A percentile compares a stretch with the other conserved stretches of the same genome.
These are phyloP conservation scores for Cucurbita argyrosperma DNA, from an alignment of 306 rosid species.

Conservation along the genomic window DNA sequence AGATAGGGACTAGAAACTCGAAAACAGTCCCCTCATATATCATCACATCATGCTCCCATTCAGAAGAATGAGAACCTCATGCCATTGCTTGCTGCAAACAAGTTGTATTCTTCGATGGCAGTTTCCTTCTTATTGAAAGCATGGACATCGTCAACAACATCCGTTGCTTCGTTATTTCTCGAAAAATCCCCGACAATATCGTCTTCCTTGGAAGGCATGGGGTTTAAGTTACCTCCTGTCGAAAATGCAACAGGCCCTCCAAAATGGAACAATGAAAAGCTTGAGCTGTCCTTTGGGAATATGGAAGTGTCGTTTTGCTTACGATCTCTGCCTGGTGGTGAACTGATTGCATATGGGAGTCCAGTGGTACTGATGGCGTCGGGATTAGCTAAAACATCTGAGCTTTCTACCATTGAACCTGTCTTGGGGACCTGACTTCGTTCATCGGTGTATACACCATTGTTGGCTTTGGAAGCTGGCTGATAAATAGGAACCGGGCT, in stretches of 20 bases:
- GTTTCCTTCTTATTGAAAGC: slow-evolving; percentile 52
- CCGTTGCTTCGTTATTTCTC: slow-evolving; percentile 23
- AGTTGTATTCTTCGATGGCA: slow-evolving; percentile 75
- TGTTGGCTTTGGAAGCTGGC: slow-evolving; percentile 32
- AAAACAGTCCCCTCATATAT: slow-evolving; percentile 45
- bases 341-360: slow-evolving; percentile 16
- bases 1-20: slow-evolving; percentile 38
- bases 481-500: slow-evolving; percentile 53
- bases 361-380: slow-evolving; percentile 31
- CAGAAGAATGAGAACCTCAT: slow-evolving; percentile 61
- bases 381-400: slow-evolving; percentile 27
- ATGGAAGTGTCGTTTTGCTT: slow-evolving; percentile 29
- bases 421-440: slow-evolving; percentile 23
- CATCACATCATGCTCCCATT: slow-evolving; percentile 47
- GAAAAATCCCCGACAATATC: slow-evolving; percentile 23
- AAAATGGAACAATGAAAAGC: slow-evolving; percentile 84
- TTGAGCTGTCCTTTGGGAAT: slow-evolving; percentile 19
- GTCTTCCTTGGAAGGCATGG: slow-evolving; percentile 27
- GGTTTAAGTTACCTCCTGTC: slow-evolving; percentile 25
- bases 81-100: slow-evolving; percentile 75
- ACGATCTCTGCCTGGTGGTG: slow-evolving; percentile 23
- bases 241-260: slow-evolving; percentile 85
- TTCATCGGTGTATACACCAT: slow-evolving; percentile 32
- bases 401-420: slow-evolving; percentile 29
- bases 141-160: slow-evolving; percentile 30